Base-by-base conservation (phyloP, 768 basidiomycete genomes). In the Trametes cubensis region DNA sequence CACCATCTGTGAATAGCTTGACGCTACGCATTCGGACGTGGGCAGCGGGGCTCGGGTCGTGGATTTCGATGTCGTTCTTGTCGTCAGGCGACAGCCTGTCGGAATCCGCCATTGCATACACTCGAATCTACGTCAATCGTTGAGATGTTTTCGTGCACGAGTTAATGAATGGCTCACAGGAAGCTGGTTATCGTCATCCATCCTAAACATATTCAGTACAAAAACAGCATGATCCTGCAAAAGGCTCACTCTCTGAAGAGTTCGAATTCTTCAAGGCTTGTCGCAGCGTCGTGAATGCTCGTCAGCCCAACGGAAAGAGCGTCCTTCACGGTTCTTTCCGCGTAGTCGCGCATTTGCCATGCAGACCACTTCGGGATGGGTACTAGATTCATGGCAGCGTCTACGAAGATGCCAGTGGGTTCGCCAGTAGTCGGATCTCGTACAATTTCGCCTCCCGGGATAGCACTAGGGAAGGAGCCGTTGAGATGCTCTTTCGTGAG, bases 301-400 rank as follows among this genome's bases (percentile, higher is more conserved):
- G 94, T 95, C 58, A 98, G 73, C 1, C 96, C 96, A 58, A 85
- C 83, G 2, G 82, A 78, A n/a, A 94, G 76, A 0, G 89, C 93
- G 66, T 92, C 86, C 26, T 75, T 73, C 45, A 89, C 79, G 0
- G 92, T 81, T 14, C 78, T 76, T n/a, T 85, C 76, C 58, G 90
- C 88, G 70, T 83, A 91, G n/a, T 80, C 74, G 64, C 81, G 77
- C 67, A 87, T 81, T 54, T 85, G 79, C 0, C 61, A 62, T 26
- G 85, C 79, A 0, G 83, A 82, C 80, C 85, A 86, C 1, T 79
- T 69, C 0, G 94, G 95, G 13, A 77, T 76, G 2, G 83, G 85
- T 18, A 97, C 81, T 38, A 95, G 81, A 15, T 72, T 69, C 85
- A 94, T 93, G 0, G 95, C 96, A 34, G 92, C 92, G 74, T 98